Conservation (phyloP, 176 grass and related monocot genomes). For the Triticum dicoccoides region DNA sequence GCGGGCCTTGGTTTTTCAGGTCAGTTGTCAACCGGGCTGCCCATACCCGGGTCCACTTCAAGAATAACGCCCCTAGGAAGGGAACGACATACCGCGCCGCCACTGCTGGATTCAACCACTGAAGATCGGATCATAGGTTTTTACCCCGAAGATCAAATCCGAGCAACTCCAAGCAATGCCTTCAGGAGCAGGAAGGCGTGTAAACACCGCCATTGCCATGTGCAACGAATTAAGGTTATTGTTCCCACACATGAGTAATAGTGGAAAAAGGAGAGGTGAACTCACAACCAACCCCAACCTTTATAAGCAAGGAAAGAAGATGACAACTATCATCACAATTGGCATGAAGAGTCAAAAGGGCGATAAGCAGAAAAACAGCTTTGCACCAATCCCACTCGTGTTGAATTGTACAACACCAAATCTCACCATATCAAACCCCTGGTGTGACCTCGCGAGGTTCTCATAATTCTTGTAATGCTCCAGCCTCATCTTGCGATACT, state of each 20-base stretch:
- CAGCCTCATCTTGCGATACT: constrained; percentile 67
- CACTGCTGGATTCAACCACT: background rate
- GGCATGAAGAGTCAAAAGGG: background rate
- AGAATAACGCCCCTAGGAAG: background rate
- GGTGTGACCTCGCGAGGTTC: constrained; percentile 10
- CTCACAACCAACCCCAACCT: background rate
- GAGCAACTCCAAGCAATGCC: background rate
- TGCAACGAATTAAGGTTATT: background rate
- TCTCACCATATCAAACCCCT: constrained; percentile 30
- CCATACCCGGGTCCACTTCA: background rate
- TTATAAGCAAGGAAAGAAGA: background rate
- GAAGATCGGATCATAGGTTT: background rate
- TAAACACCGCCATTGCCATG: background rate
- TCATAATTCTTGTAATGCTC: constrained; percentile 60
- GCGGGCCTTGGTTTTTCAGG: too few species aligned
- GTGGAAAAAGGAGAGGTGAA: background rate
- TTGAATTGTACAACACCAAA: background rate
- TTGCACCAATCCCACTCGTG: background rate
- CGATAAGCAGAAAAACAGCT: background rate
- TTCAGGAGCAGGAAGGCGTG: background rate
- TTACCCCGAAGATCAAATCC: background rate
- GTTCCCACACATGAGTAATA: background rate
- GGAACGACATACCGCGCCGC: background rate
- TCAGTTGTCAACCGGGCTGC: too few species aligned
- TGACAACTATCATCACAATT: background rate